Conservation (phyloP, 495 filamentous ascomycete genomes). For the Neurospora africana region DNA sequence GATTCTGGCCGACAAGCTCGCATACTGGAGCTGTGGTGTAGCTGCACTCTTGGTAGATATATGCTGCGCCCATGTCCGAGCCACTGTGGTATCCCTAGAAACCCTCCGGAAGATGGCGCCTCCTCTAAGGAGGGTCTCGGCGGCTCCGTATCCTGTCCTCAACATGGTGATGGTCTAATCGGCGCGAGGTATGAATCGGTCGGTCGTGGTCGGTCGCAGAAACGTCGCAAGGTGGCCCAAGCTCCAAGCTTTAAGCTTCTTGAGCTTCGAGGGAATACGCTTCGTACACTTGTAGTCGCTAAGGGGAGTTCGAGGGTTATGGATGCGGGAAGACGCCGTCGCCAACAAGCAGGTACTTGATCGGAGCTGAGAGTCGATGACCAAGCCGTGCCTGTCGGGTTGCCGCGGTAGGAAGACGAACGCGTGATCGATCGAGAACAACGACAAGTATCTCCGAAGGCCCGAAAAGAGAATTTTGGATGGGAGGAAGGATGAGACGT, state of each 20-base stretch:
- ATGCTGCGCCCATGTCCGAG: slow-evolving; percentile 1
- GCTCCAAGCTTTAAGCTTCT: background rate
- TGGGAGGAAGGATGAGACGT: background rate
- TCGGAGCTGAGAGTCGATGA: background rate
- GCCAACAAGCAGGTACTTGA: background rate
- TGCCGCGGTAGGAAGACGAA: background rate
- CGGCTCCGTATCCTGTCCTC: slow-evolving; percentile 10
- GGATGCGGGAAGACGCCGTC: background rate
- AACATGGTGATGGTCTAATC: slow-evolving; percentile 5
- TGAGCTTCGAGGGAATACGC: background rate
- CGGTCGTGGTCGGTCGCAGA: background rate
- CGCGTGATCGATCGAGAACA: background rate
- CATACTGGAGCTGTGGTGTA: slow-evolving; percentile 12
- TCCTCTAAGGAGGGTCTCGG: slow-evolving; percentile 10
- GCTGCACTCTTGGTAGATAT: slow-evolving; percentile 8
- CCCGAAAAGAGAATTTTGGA: background rate
- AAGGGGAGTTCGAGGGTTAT: background rate
- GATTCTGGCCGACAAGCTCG: background rate
- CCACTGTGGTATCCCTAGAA: background rate
- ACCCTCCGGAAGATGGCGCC: background rate
- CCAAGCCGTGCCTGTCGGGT: background rate
- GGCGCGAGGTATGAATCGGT: background rate
- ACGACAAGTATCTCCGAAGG: background rate
- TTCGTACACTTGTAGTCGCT: background rate
- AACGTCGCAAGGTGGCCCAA: background rate